Conservation (phyloP, 179 eudicot species). For the Heliamphora ciliata region DNA sequence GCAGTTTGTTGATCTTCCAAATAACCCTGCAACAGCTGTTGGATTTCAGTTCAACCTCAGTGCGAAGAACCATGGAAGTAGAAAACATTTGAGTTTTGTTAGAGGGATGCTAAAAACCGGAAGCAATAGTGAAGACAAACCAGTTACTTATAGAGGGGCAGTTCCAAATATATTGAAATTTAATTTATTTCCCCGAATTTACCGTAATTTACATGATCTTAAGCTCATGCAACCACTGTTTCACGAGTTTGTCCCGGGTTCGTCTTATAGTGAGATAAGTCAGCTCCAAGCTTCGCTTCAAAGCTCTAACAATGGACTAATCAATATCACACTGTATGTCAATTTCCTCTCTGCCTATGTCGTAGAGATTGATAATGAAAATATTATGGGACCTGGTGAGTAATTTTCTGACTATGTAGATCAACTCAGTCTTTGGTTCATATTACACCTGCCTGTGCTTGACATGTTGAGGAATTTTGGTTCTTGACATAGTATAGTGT, state of each 20-base stretch:
- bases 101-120: conserved; percentile 66
- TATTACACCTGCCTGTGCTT: not conserved
- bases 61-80: conserved; percentile 41
- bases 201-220: conserved; percentile 51
- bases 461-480: not conserved
- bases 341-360: conserved; percentile 66
- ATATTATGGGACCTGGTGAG: conserved; percentile 80
- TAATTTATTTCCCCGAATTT: conserved; percentile 73
- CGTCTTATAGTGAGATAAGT: conserved; percentile 46
- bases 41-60: conserved; percentile 89
- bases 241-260: conserved; percentile 86
- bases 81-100: conserved; percentile 66
- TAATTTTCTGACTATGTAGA: conserved; percentile 6
- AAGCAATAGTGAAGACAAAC: conserved; percentile 34
- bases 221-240: conserved; percentile 89
- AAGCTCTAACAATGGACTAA: conserved; percentile 49
- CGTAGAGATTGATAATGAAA: conserved; percentile 71
- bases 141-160: conserved; percentile 64
- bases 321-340: conserved; percentile 66
- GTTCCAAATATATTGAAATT: conserved; percentile 69
- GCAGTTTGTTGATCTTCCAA: conserved; percentile 78
- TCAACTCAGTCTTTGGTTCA: conserved; percentile 2
- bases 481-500: not conserved
- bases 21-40: conserved; percentile 75
- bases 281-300: conserved; percentile 66